These are phyloP conservation scores for Lentinula aciculospora DNA, from an alignment of 768 basidiomycete genomes.

Conservation along the genomic window DNA sequence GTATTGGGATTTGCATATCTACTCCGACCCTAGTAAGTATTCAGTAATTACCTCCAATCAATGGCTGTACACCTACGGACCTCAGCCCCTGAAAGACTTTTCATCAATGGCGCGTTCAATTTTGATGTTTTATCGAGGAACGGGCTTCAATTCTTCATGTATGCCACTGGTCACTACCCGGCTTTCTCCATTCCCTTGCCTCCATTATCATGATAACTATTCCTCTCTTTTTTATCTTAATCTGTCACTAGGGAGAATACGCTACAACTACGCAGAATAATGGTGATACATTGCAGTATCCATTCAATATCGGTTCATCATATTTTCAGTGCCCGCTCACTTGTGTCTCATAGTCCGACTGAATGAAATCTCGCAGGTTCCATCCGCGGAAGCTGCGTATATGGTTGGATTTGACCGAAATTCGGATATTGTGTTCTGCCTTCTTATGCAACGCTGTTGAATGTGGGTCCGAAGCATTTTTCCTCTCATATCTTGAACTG, in stretches of 20 bases:
- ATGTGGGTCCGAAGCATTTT: no score
- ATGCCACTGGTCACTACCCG: not conserved
- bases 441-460: slow-evolving; percentile 56
- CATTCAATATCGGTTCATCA: slow-evolving; percentile 45
- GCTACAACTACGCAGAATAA: slow-evolving; percentile 53
- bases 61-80: no score
- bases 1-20: slow-evolving; percentile 39
- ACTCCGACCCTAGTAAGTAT: slow-evolving; percentile 35
- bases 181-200: no score
- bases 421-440: slow-evolving; percentile 49
- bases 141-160: slow-evolving; percentile 59
- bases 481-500: no score
- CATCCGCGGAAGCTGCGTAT: slow-evolving; percentile 56
- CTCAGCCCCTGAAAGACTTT: slow-evolving; percentile 34
- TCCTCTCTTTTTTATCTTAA: no score
- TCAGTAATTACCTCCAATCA: no score
- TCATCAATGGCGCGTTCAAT: slow-evolving; percentile 32
- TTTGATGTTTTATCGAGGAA: slow-evolving; percentile 37
- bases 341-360: no score
- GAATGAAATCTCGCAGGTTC: no score
- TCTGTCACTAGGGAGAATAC: slow-evolving; percentile 66
- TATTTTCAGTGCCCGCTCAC: no score
- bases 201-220: no score
- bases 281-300: slow-evolving; percentile 44
- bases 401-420: slow-evolving; percentile 60